Base-by-base conservation (phyloP, 2,329 filamentous ascomycete species). In the Niveomyces coronatus region DNA sequence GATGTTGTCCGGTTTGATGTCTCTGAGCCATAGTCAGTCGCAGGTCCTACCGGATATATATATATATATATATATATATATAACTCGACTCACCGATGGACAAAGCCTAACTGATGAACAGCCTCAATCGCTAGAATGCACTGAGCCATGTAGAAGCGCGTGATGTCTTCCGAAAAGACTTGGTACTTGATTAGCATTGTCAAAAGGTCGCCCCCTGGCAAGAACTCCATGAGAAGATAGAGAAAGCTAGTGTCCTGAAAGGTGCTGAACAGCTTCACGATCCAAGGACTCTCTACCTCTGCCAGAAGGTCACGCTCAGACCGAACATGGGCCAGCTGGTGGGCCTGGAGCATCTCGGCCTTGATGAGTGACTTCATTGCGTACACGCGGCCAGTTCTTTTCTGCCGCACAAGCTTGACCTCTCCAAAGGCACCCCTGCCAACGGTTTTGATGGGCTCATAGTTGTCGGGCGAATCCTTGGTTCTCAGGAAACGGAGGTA, bases 131-230 rank as follows among this genome's bases (percentile, higher is more conserved):
- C 91, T 55, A 96, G 74, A 17, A 94, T 85, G 52, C 96, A 89
- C 61, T 98, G 89, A 17, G 91, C 91, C 76, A 98, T 98, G 64
- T 98, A 98, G 64, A 98, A 98, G 14, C 91, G 79, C 20, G 91
- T 98, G 49, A 98, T 96, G 50, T 98, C 91, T 60, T 96, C 89
- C 0, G 87, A 94, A 61, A 98, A 98, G 60, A 98, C 95, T 60
- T 98, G 91, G 56, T 98, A 98, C 71, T 96, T 98, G 68, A 98
- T 98, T 49, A 98, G 71, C 91, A 98, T 98, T 4, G 91, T 98
- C 91, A 98, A 98, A 59, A 98, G 63, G 66, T 98, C 91, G 61
- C 91, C 91, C 61, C 91, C 91, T 6, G 91, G 91, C 60, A 98
- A 74, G 64, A 96, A 98, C 64, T 98, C 91, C 91, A 98, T 98